Base-by-base conservation (phyloP, 495 filamentous ascomycete species). In the Aspergillus carlsbadensis region DNA sequence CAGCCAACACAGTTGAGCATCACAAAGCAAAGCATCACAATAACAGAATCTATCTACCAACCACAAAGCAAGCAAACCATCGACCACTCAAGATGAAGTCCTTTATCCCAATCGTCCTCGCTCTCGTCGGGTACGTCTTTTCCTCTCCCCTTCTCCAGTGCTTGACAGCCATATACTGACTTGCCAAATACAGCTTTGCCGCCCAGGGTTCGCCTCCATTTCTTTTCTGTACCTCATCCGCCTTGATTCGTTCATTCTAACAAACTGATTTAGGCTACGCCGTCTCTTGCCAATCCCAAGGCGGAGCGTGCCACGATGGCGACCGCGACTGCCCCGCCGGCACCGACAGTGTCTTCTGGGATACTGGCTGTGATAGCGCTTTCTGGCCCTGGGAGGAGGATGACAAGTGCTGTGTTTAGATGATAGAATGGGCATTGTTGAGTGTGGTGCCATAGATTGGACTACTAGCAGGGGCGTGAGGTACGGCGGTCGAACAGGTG, bases 331-430 rank as follows among this genome's bases (percentile, higher is more conserved):
- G 52, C 31, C 52, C 52, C 17, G 24, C 40, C 21, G 52, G 52
- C 6, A 54, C 41, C 10, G 6, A 10, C 5, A 45, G 40, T 14
- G 52, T 54, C 10, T 34, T 45, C 6, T 54, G 52, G 52, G 52
- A 54, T 20, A 36, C 52, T 11, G 52, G 52, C 15, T 54, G 52
- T 20, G 6, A 4, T 15, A 21, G n/a, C n/a, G 52, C 52, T 2
- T n/a, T 6, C 15, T 45, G 52, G 52, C 41, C 40, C 2, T 54
- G 40, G 52, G 17, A 35, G 17, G 31, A 45, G 2, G 52, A 54
- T 54, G 52, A 54, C 21, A 54, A 45, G 52, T 54, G 52, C 52
- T 54, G 52, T 36, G 41, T 45, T 17, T 53, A 43, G 22, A 14
- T 37, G 35, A n/a, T n/a, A n/a, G n/a, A n/a, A n/a, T n/a, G n/a